phyloP scores from a whole-genome alignment of 495 filamentous ascomycete species.

The Aspergillus bertholletiae region DNA sequence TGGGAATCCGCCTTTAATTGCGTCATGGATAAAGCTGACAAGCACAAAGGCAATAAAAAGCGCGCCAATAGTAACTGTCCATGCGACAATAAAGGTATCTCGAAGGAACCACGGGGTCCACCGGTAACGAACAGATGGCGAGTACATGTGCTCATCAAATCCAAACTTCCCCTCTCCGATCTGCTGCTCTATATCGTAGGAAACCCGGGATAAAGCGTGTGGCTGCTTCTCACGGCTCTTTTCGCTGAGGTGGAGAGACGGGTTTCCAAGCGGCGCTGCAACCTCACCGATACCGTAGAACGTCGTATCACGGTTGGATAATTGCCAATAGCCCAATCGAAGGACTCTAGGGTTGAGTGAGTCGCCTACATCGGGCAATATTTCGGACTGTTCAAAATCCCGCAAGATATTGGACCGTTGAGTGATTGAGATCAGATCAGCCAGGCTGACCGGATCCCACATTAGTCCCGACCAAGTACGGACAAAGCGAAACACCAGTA shows the following conservation, averaged over 20 bases:
- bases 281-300: constrained; percentile 67
- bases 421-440: constrained; percentile 71
- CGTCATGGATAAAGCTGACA: constrained; percentile 72
- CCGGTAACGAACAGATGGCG: constrained; percentile 50
- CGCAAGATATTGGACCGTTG: constrained; percentile 73
- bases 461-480: constrained; percentile 65
- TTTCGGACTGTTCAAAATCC: constrained; percentile 63
- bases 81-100: constrained; percentile 57
- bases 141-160: constrained; percentile 42
- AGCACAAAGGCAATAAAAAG: constrained; percentile 71
- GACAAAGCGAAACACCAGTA: constrained; percentile 49
- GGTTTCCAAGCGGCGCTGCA: constrained; percentile 52
- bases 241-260: constrained; percentile 45
- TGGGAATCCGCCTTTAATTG: constrained; percentile 63
- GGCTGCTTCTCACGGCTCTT: constrained; percentile 31
- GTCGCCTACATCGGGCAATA: constrained; percentile 43
- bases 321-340: constrained; percentile 79
- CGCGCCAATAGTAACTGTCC: constrained; percentile 57
- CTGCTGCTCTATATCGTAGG: constrained; percentile 43
- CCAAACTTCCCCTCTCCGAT: constrained; percentile 26
- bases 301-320: constrained; percentile 52
- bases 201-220: constrained; percentile 26
- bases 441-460: constrained; percentile 81
- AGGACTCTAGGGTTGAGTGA: constrained; percentile 50
- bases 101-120: constrained; percentile 79